Base-by-base conservation (phyloP, 1,139 yeast species). In the Magnusiomyces sp. region DNA sequence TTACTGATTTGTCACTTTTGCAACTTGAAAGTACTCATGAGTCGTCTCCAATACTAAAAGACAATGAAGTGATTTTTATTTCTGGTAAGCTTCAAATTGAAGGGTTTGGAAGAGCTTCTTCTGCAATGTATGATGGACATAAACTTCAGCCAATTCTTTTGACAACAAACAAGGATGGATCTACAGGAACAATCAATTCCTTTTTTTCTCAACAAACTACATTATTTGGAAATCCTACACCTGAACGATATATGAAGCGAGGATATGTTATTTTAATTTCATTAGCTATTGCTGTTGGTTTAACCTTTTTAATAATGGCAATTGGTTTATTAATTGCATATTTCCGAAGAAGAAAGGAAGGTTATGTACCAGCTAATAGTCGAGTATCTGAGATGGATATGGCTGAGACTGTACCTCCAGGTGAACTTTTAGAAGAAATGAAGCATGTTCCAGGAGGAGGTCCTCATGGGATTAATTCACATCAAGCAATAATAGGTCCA, bases 261-360 rank as follows among this genome's bases (percentile, higher is more conserved):
- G 97, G 97, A 1, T 87, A 81, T 63, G 89, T 90, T 17, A 95
- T 89, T 6, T 83, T 95, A 33, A 80, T 92, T 38, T 83, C 95
- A 0, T 74, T 89, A 51, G 97, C 97, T 0, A 77, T 92, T 61
- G 90, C 97, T 0, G 66, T 92, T 40, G 95, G 92, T 1, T 79
- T 96, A 1, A 78, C 90, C 45, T 71, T 82, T 10, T 63, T 86
- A 1, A 65, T 90, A 23, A 84, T 92, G 29, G 69, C 79, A 29
- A 63, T 80, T 42, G 89, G 85, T 53, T 71, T 83, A 13, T 63
- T 80, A 3, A 75, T 83, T 3, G 72, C 75, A 52, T 72, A 72
- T 62, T 71, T 72, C 45, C 71, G 75, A 45, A 71, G 73, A 68
- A 23, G 37, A 11, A 63, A 70, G 58, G 64, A 68, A 65, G 71